phyloP scores from a whole-genome alignment of 2,329 filamentous ascomycete species.

The Pseudopithomyces chartarum region DNA sequence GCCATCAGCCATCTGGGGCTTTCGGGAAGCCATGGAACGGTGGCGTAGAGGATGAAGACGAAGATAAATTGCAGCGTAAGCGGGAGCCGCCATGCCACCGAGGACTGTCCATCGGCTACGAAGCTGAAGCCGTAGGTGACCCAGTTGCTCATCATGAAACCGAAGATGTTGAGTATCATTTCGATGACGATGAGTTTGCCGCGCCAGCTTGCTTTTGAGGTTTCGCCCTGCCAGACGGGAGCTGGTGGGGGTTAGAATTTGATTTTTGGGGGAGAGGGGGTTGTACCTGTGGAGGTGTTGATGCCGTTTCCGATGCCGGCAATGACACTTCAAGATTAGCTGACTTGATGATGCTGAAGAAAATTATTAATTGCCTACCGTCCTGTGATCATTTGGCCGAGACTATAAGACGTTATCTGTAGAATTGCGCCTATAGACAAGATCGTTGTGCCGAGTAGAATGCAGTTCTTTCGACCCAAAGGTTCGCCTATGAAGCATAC shows the following conservation, averaged over 20 bases:
- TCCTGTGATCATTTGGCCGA: constrained; percentile 57
- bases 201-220: constrained; percentile 49
- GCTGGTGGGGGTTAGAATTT: constrained; percentile 41
- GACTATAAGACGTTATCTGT: constrained; percentile 52
- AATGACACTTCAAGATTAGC: constrained; percentile 41
- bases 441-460: constrained; percentile 55
- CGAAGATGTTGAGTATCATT: constrained; percentile 57
- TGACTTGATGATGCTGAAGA: neutral
- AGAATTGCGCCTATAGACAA: constrained; percentile 57
- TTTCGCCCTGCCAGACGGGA: constrained; percentile 60
- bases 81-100: constrained; percentile 28
- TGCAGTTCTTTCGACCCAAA: constrained; percentile 54
- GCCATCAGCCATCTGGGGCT: constrained; percentile 55
- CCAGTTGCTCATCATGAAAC: constrained; percentile 48
- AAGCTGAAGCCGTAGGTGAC: neutral
- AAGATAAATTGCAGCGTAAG: constrained; percentile 58
- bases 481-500: constrained; percentile 52
- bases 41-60: constrained; percentile 52
- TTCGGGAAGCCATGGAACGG: constrained; percentile 55
- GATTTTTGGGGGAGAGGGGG: constrained; percentile 24
- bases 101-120: neutral
- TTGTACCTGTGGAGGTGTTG: constrained; percentile 55
- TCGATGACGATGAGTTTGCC: constrained; percentile 55
- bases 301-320: constrained; percentile 58
- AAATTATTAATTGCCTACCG: constrained; percentile 14